Evolutionary conservation across 371 early-diverging fungal genomes (phyloP).

Genomic region (Mycotypha africana): DNA sequence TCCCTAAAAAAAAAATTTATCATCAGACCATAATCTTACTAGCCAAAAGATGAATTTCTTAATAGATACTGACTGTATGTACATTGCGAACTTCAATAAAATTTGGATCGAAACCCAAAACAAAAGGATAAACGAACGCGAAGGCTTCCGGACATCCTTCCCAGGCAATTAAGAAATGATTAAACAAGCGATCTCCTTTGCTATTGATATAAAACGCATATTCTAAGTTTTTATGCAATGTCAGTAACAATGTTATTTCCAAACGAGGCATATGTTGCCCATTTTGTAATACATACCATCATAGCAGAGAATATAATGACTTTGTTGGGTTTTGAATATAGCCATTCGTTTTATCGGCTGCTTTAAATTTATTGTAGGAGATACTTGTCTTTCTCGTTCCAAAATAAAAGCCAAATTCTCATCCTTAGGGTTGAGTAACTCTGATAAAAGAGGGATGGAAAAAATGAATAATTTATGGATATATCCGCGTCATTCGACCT

Average conservation of each 20-base stretch:
- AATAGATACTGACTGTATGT: conserved; percentile 26
- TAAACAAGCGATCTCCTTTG: conserved; percentile 35
- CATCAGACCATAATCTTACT: no score
- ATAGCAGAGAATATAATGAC: conserved; percentile 41
- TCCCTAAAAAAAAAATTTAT: no score
- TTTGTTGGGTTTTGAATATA: conserved; percentile 26
- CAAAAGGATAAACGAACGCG: conserved; percentile 38
- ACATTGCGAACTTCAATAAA: conserved; percentile 44
- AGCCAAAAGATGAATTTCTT: background rate
- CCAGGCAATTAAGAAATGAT: conserved; percentile 40
- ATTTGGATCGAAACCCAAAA: conserved; percentile 37
- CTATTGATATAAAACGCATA: conserved; percentile 46
- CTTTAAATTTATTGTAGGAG: conserved; percentile 21
- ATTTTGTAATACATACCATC: conserved; percentile 28
- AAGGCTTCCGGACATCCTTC: conserved; percentile 39
- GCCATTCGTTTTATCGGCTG: conserved; percentile 34
- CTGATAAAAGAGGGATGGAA: conserved; percentile 8
- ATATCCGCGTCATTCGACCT: no score
- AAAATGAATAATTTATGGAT: background rate
- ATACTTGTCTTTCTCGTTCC: conserved; percentile 35
- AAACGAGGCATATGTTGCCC: background rate
- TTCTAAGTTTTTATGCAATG: conserved; percentile 14
- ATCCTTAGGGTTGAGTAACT: conserved; percentile 35
- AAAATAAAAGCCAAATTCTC: conserved; percentile 29
- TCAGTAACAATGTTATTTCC: background rate